phyloP scores from a whole-genome alignment of 2,329 filamentous ascomycete species.

The Colletotrichum navitas region DNA sequence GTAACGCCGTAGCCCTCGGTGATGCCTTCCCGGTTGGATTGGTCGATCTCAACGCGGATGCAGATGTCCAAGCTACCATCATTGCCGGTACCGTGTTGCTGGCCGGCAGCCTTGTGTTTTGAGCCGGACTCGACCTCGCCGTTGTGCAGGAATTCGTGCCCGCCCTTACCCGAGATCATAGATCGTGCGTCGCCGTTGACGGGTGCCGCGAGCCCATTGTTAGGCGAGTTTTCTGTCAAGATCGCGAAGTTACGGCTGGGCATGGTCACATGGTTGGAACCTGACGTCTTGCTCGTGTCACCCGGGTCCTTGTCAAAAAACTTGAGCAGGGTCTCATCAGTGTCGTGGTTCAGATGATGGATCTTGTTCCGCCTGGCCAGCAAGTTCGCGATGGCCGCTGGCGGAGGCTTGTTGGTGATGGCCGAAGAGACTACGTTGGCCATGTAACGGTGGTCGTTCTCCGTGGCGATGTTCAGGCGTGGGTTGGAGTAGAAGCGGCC shows the following conservation, averaged over 20 bases:
- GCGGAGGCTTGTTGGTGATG: slow-evolving; percentile 95
- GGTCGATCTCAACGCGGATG: slow-evolving; percentile 88
- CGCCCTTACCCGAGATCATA: slow-evolving; percentile 66
- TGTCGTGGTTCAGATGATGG: slow-evolving; percentile 76
- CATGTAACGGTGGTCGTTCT: slow-evolving; percentile 93
- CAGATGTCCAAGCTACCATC: slow-evolving; percentile 81
- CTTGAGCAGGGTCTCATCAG: slow-evolving; percentile 93
- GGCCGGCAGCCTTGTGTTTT: slow-evolving; percentile 77
- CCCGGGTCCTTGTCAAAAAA: slow-evolving; percentile 94
- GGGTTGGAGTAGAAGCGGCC: slow-evolving; percentile 96
- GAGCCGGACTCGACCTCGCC: slow-evolving; percentile 87
- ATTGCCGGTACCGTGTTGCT: slow-evolving; percentile 65
- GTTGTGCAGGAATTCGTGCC: slow-evolving; percentile 77
- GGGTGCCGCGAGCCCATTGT: slow-evolving; percentile 51
- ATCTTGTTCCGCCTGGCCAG: slow-evolving; percentile 91
- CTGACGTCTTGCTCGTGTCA: slow-evolving; percentile 76
- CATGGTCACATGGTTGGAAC: slow-evolving; percentile 88
- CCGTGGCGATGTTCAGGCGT: slow-evolving; percentile 79
- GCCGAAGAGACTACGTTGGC: slow-evolving; percentile 93
- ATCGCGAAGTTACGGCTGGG: slow-evolving; percentile 94
- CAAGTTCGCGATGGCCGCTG: slow-evolving; percentile 88
- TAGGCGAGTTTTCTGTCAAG: slow-evolving; percentile 87
- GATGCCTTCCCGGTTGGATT: slow-evolving; percentile 82
- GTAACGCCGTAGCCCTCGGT: slow-evolving; percentile 88
- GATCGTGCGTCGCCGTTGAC: slow-evolving; percentile 44